These are phyloP conservation scores for Echium plantagineum DNA, from an alignment of 257 asterid species.

Conservation along the genomic window DNA sequence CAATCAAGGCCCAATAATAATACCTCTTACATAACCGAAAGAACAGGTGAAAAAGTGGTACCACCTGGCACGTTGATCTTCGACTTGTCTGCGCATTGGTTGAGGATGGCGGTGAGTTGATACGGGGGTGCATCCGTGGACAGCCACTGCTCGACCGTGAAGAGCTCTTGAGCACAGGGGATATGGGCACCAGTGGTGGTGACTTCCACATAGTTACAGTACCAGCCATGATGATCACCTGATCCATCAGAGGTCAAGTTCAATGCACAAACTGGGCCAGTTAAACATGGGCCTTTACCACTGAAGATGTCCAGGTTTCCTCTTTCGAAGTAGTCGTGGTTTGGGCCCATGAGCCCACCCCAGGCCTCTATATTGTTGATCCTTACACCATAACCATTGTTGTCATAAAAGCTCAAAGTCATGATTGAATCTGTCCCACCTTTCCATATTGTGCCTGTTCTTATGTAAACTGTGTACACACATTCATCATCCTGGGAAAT, in stretches of 20 bases:
- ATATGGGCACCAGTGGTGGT: conserved; percentile 12
- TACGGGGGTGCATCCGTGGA: conserved; percentile 10
- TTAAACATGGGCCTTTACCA: conserved; percentile 57
- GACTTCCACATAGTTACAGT: conserved; percentile 18
- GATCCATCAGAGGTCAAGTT: conserved; percentile 9
- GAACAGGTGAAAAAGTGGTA: background rate
- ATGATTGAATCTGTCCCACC: conserved; percentile 65
- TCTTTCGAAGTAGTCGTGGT: conserved; percentile 49
- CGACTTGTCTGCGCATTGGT: conserved; percentile 1
- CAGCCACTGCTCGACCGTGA: conserved; percentile 18
- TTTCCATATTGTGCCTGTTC: conserved; percentile 40
- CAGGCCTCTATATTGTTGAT: conserved; percentile 46
- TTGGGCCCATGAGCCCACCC: conserved; percentile 78
- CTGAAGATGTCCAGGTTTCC: conserved; percentile 69
- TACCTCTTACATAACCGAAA: background rate
- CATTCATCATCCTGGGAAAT: conserved; percentile 69
- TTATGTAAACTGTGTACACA: conserved; percentile 46
- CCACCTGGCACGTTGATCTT: background rate
- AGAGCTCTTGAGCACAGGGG: conserved; percentile 8
- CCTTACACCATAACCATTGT: conserved; percentile 28
- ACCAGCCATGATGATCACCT: conserved; percentile 14
- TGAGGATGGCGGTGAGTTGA: conserved; percentile 5
- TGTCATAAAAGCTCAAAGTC: conserved; percentile 36
- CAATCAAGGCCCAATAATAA: background rate
- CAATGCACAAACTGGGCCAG: conserved; percentile 36